Evolutionary conservation across 2,329 filamentous ascomycete genomes (phyloP), one percentile per base, ranked within the genome.

Genomic region (Penicillium glabrum): DNA sequence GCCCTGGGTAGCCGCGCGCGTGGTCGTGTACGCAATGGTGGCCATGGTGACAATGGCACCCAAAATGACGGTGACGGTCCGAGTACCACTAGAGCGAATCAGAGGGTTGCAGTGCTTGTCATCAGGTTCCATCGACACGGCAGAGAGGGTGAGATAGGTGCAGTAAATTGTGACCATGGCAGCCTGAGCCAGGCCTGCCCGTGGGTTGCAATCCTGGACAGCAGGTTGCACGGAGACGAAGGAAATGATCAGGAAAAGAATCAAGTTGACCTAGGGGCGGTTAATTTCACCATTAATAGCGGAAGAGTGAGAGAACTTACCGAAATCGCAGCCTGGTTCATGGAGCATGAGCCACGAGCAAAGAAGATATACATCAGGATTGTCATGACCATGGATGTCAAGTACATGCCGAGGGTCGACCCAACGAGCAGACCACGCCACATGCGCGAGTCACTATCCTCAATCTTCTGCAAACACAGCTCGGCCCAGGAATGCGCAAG

Each of bases 341-440:
- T 97, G 54, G 89, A 84, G 75, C 95, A 99, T 58, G 87, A 86
- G 37, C 83, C 82, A 35, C 79, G 78, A 5, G 93, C 93, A 69
- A 99, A 99, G 83, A 96, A 99, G 72, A 96, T 84, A 80, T 98
- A 99, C 87, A 97, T 96, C 69, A 99, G 78, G 60, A 97, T 87
- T 1, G 93, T 98, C 91, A 99, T 96, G 65, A 88, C 91, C 51
- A 98, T 80, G 16, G 92, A 96, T 39, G 86, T 88, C 61, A 96
- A 69, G 76, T 96, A 99, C 95, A 99, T 99, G 75, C 89, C 85
- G 56, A 98, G 77, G 0, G 95, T 97, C 8, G 92, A 96, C 44
- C 93, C 92, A 65, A 99, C 93, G 51, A 99, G 84, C 56, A 98
- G 80, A 27, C 86, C 85, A 59, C 93, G 87, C 95, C 95, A 99